Base-by-base conservation (phyloP, 2,329 filamentous ascomycete genomes). In the Penicillium rolfsii region DNA sequence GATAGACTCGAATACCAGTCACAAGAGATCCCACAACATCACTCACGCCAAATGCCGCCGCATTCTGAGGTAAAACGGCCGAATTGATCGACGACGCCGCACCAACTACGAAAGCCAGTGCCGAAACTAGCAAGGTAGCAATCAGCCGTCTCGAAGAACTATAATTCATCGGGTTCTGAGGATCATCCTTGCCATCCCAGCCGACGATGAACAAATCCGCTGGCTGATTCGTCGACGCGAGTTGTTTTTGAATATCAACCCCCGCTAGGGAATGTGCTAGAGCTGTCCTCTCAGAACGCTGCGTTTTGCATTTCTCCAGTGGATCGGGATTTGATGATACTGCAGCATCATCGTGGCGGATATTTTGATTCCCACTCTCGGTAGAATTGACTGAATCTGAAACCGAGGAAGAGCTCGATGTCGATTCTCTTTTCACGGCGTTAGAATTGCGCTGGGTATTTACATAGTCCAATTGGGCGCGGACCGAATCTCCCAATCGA, bases 11-110 rank as follows among this genome's bases (percentile, higher is more conserved):
- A 1, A 33, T 68, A 68, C 76, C 78, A 52, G 78, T 85, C 0
- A 81, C 80, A 26, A 85, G 67, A 9, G 79, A 82, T 66, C 80
- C 84, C 0, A 80, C 80, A 4, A 85, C 80, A 41, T 83, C 74
- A 28, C 78, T 79, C 0, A 85, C 83, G 0, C 78, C 75, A 48
- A 85, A 81, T 0, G 80, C 78, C 22, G 64, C 64, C 0, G 78
- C 76, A 0, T 81, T 83, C 61, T 82, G 78, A 0, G 75, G 74
- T 0, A 84, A 63, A 0, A 82, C 81, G 0, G 77, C 78, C 0
- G 82, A 81, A 57, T 86, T 83, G 43, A 87, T 84, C 0, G 83
- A 80, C 4, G 81, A 83, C 0, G 84, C 83, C 1, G 80, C 75
- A 3, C 80, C 80, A 0, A 85, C 82, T 0, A 83, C 77, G 30